phyloP scores from a whole-genome alignment of 305 asterid genomes.

The Fraxinus xanthoxyloides region DNA sequence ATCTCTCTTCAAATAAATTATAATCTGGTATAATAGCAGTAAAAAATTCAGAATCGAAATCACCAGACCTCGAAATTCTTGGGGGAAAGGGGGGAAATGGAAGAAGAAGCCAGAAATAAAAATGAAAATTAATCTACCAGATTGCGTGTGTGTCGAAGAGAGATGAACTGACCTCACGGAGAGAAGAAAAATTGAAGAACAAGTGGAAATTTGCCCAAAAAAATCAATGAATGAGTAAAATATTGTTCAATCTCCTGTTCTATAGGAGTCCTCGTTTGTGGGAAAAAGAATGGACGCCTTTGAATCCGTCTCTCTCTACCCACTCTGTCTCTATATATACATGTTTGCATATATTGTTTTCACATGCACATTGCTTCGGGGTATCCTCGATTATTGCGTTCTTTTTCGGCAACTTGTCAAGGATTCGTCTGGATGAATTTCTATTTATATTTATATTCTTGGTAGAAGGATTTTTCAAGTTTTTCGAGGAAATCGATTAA shows the following conservation, averaged over 20 bases:
- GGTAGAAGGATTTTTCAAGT: background rate
- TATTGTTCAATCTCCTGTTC: background rate
- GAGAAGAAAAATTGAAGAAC: background rate
- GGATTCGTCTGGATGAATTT: background rate
- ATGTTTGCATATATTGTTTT: background rate
- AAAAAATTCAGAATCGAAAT: background rate
- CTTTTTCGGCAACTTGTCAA: constrained; percentile 3
- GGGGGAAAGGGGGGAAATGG: background rate
- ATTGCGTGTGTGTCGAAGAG: background rate
- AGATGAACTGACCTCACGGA: background rate
- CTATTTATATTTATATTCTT: background rate
- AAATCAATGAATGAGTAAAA: background rate
- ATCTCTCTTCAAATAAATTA: background rate
- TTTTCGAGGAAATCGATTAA: no score
- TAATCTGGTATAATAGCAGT: background rate
- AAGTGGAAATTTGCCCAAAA: background rate
- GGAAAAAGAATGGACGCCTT: background rate
- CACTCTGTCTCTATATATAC: background rate
- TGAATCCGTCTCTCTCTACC: background rate
- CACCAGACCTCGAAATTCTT: background rate
- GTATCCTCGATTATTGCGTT: background rate
- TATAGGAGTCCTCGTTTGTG: background rate
- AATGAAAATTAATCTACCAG: background rate
- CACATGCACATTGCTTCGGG: background rate
- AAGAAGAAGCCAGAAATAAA: background rate